Evolutionary conservation across 495 filamentous ascomycete genomes (phyloP).

Genomic region (Trichoderma orchidacearum): DNA sequence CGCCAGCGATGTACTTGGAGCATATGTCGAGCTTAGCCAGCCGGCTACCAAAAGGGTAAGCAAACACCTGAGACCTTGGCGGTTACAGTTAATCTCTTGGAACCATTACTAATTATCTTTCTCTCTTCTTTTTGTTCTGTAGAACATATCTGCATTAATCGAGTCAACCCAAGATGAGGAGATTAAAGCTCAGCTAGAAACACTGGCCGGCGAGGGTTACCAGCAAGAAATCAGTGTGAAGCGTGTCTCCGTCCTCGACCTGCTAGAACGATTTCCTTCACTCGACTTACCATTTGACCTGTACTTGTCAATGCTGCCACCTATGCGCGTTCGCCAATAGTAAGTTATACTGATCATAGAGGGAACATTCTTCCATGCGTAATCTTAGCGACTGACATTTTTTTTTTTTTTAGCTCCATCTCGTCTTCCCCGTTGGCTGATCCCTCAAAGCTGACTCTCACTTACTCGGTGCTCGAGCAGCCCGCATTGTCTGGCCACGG

Average conservation of each 20-base stretch:
- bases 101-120: neutral
- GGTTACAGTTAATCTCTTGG: too few species aligned
- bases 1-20: conserved; percentile 45
- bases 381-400: neutral
- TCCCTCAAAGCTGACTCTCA: conserved; percentile 45
- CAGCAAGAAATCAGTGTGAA: conserved; percentile 38
- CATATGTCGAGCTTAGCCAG: conserved; percentile 60
- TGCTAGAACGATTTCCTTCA: conserved; percentile 45
- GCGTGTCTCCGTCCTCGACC: conserved; percentile 48
- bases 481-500: conserved; percentile 36
- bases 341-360: too few species aligned
- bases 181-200: conserved; percentile 26
- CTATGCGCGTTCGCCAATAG: conserved; percentile 65
- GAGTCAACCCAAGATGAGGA: conserved; percentile 24
- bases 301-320: conserved; percentile 57
- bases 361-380: too few species aligned
- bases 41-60: conserved; percentile 45
- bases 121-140: neutral
- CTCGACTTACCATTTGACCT: conserved; percentile 42
- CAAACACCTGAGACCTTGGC: neutral
- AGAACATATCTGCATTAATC: conserved; percentile 33
- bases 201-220: conserved; percentile 36
- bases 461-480: conserved; percentile 48
- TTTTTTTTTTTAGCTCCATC: conserved; percentile 35
- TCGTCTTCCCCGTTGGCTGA: conserved; percentile 56